Evolutionary conservation across 495 filamentous ascomycete species (phyloP).

Genomic region (Collariella sp.): DNA sequence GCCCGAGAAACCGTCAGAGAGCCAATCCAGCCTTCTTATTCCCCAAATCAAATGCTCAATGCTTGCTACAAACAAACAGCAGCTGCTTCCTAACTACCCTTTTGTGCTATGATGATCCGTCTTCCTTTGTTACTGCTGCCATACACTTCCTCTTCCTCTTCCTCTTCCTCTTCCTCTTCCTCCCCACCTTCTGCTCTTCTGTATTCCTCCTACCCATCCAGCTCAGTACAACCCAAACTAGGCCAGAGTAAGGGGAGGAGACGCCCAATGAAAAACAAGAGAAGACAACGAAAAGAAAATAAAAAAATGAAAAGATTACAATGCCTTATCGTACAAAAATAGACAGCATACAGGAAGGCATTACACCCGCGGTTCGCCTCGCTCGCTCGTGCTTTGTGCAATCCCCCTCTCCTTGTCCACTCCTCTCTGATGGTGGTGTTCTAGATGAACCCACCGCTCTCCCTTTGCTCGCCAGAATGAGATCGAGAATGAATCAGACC

Average conservation of each 20-base stretch:
- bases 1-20: too few species aligned
- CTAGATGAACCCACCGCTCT: too few species aligned
- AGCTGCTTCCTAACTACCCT: background rate
- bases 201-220: background rate
- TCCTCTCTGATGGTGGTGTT: too few species aligned
- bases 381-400: background rate
- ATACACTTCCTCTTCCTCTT: background rate
- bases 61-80: background rate
- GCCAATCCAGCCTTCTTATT: background rate
- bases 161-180: background rate
- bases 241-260: too few species aligned
- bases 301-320: background rate
- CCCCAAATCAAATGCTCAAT: background rate
- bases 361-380: background rate
- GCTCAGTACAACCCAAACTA: too few species aligned
- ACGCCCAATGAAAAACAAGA: background rate
- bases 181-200: background rate
- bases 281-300: background rate
- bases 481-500: too few species aligned
- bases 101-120: slow-evolving; percentile 1
- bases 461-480: too few species aligned
- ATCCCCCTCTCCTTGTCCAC: background rate
- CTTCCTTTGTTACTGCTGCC: background rate
- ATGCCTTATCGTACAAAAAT: slow-evolving; percentile 4
- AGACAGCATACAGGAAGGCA: background rate